phyloP scores from a whole-genome alignment of 129 eudicot genomes.

The Tagetes erecta region DNA sequence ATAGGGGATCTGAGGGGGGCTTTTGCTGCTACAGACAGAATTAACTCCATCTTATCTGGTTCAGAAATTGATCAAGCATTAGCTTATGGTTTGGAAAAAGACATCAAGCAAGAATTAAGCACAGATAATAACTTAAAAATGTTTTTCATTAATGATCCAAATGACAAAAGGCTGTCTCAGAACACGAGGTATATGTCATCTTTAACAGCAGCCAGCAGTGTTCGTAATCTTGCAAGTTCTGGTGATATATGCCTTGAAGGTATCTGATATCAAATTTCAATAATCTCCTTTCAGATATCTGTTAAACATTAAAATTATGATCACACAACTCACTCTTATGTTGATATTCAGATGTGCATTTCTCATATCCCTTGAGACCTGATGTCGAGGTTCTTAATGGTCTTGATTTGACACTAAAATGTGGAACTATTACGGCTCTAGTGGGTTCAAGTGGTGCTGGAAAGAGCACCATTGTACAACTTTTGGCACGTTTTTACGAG shows the following conservation, averaged over 20 bases:
- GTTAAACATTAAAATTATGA: not conserved
- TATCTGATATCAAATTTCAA: constrained; percentile 28
- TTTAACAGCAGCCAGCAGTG: constrained; percentile 61
- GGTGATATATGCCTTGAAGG: constrained; percentile 95
- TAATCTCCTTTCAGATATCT: not conserved
- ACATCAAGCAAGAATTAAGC: constrained; percentile 50
- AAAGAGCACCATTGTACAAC: constrained; percentile 93
- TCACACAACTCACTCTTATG: not conserved
- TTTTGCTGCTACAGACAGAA: constrained; percentile 94
- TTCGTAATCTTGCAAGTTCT: constrained; percentile 67
- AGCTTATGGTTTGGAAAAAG: constrained; percentile 79
- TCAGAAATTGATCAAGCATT: constrained; percentile 84
- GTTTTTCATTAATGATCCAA: constrained; percentile 46
- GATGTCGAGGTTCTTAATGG: constrained; percentile 80
- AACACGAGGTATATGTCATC: constrained; percentile 71
- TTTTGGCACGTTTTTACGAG: constrained; percentile 97
- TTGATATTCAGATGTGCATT: constrained; percentile 67
- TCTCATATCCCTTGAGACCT: constrained; percentile 93
- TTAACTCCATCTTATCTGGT: constrained; percentile 74
- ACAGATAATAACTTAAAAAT: constrained; percentile 46
- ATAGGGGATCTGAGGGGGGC: constrained; percentile 96
- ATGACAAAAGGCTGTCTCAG: constrained; percentile 43
- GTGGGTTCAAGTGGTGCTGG: constrained; percentile 99
- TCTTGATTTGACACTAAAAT: constrained; percentile 71
- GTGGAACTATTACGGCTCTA: constrained; percentile 89